Conservation (phyloP, 768 basidiomycete genomes). For the Tylopilus sp. region DNA sequence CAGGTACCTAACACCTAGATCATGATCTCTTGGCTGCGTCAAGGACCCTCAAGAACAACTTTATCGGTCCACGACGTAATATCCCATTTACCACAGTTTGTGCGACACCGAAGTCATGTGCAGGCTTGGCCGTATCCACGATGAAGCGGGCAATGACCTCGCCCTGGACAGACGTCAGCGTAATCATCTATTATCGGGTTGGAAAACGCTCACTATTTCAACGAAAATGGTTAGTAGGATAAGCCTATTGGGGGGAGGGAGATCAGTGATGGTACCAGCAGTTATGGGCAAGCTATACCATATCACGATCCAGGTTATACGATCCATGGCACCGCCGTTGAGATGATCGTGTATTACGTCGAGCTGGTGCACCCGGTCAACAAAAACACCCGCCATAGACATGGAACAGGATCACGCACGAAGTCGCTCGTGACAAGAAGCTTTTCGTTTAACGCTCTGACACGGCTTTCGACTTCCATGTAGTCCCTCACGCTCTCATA, state of each 20-base stretch:
- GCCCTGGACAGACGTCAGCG: constrained; percentile 42
- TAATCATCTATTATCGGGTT: too few relatives aligned
- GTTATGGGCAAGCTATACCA: constrained; percentile 45
- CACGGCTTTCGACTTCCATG: constrained; percentile 84
- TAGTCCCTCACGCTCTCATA: constrained; percentile 95
- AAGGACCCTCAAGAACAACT: constrained; percentile 15
- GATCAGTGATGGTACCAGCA: constrained; percentile 37
- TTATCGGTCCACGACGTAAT: constrained; percentile 25
- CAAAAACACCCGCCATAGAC: background rate
- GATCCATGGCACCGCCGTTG: constrained; percentile 85
- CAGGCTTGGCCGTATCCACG: constrained; percentile 44
- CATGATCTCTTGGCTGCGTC: constrained; percentile 14
- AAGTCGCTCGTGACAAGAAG: constrained; percentile 85
- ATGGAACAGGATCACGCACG: constrained; percentile 43
- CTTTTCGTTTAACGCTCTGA: constrained; percentile 85
- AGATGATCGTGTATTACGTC: constrained; percentile 92
- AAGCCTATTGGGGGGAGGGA: constrained; percentile 50
- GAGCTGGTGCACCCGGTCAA: constrained; percentile 44
- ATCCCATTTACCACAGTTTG: constrained; percentile 7
- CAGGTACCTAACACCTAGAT: background rate
- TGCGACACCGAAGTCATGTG: background rate
- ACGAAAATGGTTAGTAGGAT: constrained; percentile 90
- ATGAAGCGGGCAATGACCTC: constrained; percentile 76
- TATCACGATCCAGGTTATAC: constrained; percentile 82
- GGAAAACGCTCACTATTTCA: constrained; percentile 55